Evolutionary conservation across 1,284 basidiomycete genomes (phyloP).

Genomic region (Ceratobasidium sp.): DNA sequence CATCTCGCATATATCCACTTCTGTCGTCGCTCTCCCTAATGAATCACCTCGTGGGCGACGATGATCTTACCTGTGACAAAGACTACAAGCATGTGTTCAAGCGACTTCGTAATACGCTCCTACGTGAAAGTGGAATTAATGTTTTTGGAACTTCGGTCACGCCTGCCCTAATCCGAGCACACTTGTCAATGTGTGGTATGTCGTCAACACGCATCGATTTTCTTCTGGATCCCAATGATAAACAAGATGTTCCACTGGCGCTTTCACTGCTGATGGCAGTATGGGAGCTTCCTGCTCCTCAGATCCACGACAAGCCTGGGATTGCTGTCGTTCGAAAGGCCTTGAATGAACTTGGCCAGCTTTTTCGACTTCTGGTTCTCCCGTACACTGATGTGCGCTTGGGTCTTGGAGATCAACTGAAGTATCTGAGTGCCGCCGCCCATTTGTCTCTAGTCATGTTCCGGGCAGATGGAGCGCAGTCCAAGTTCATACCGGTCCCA

Average conservation of each 20-base stretch:
- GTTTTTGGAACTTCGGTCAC: constrained; percentile 55
- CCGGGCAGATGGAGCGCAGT: not conserved
- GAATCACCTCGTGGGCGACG: constrained; percentile 57
- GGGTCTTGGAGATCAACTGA: constrained; percentile 25
- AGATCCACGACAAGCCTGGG: constrained; percentile 45
- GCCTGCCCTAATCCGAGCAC: constrained; percentile 51
- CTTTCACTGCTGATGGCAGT: constrained; percentile 55
- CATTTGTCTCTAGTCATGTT: constrained; percentile 22
- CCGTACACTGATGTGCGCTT: constrained; percentile 8
- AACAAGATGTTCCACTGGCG: constrained; percentile 57
- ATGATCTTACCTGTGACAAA: constrained; percentile 59
- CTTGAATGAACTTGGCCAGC: not conserved
- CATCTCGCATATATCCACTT: constrained; percentile 49
- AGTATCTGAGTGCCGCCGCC: constrained; percentile 24
- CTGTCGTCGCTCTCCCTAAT: constrained; percentile 54
- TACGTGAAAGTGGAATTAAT: constrained; percentile 53
- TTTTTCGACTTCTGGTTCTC: constrained; percentile 6
- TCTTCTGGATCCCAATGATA: constrained; percentile 57
- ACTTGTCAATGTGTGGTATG: constrained; percentile 49
- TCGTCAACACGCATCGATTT: constrained; percentile 48
- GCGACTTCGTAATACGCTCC: constrained; percentile 55
- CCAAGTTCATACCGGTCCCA: constrained; percentile 29
- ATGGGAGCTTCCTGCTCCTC: constrained; percentile 53
- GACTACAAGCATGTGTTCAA: constrained; percentile 60
- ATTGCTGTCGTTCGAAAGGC: constrained; percentile 39